phyloP scores from a whole-genome alignment of 768 basidiomycete genomes.

The Lactarius sp. region DNA sequence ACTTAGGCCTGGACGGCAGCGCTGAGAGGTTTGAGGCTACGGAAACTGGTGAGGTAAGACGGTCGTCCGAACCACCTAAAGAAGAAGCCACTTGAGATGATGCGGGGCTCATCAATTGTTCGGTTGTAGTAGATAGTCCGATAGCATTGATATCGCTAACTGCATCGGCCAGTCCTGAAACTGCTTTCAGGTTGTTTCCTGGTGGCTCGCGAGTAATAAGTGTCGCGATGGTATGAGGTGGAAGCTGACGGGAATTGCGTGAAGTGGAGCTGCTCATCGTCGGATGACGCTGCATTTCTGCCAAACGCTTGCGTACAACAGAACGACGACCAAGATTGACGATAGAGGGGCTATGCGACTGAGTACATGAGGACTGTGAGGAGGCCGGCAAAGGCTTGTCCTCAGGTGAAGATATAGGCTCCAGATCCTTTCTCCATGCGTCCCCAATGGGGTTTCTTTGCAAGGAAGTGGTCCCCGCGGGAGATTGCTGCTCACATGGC shows the following conservation, averaged over 20 bases:
- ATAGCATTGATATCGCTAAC: neutral
- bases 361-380: slow-evolving; percentile 30
- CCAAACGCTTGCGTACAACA: slow-evolving; percentile 61
- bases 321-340: slow-evolving; percentile 55
- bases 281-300: slow-evolving; percentile 44
- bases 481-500: neutral
- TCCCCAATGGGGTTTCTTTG: neutral
- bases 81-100: slow-evolving; percentile 6
- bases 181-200: neutral
- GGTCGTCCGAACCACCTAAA: neutral
- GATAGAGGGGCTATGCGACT: slow-evolving; percentile 52
- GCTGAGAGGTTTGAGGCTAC: slow-evolving; percentile 8
- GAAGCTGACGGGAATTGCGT: neutral
- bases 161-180: neutral
- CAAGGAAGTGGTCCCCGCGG: neutral
- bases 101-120: neutral
- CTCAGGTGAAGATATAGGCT: neutral
- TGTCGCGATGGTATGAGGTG: neutral
- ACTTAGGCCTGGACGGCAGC: slow-evolving; percentile 17
- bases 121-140: neutral
- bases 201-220: neutral
- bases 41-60: slow-evolving; percentile 21
- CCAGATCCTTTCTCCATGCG: neutral
- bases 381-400: slow-evolving; percentile 4
- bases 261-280: neutral